phyloP scores from a whole-genome alignment of 768 basidiomycete species.

The Agaricus sinodeliciosus region DNA sequence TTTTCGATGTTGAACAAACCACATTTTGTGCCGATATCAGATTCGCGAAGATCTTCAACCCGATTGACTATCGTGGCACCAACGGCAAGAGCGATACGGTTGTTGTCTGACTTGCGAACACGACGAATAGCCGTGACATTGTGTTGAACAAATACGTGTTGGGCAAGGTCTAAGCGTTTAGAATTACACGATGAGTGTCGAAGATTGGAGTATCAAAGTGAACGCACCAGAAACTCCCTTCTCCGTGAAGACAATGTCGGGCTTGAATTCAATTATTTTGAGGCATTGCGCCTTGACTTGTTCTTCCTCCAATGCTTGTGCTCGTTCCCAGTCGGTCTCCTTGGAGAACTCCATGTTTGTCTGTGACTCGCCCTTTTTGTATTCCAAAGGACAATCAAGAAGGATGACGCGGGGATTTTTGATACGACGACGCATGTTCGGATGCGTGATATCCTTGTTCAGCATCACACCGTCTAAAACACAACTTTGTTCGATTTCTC shows the following conservation, averaged over 20 bases:
- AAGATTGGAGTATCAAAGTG: not conserved
- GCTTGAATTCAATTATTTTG: conserved; percentile 87
- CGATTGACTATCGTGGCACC: conserved; percentile 97
- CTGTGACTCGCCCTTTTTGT: conserved; percentile 98
- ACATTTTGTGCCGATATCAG: conserved; percentile 88
- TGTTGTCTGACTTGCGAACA: conserved; percentile 99
- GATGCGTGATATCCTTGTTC: conserved; percentile 99
- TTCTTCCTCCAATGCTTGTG: conserved; percentile 94
- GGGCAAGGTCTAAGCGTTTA: conserved; percentile 68
- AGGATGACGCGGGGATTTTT: conserved; percentile 83
- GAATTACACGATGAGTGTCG: not conserved
- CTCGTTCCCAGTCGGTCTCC: conserved; percentile 88
- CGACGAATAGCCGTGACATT: conserved; percentile 92
- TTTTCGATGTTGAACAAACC: conserved; percentile 97
- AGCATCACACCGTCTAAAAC: conserved; percentile 92
- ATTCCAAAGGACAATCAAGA: conserved; percentile 93
- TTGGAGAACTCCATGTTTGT: conserved; percentile 98
- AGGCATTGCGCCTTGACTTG: conserved; percentile 86
- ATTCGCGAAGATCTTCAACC: conserved; percentile 87
- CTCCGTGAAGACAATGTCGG: conserved; percentile 92
- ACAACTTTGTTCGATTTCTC: conserved; percentile 88
- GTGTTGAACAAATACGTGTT: conserved; percentile 81
- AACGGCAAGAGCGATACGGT: conserved; percentile 92
- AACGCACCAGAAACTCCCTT: conserved; percentile 91
- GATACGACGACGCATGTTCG: conserved; percentile 91